Base-by-base conservation (phyloP, 768 basidiomycete species). In the Termitomyces sp. region DNA sequence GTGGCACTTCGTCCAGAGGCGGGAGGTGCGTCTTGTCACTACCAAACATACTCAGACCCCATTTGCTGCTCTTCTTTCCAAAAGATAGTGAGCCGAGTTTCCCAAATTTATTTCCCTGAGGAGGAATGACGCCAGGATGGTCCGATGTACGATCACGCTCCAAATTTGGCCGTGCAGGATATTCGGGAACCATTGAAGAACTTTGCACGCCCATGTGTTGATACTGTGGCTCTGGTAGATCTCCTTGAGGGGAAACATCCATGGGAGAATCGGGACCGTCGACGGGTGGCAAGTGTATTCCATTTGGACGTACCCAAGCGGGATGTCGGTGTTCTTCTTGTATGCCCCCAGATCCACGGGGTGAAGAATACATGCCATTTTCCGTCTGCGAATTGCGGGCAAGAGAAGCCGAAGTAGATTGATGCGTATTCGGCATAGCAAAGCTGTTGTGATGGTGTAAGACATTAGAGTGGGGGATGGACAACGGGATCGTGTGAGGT, bases 41-140 rank as follows among this genome's bases (percentile, higher is more conserved):
- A 32, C 89, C 87, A 71, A 93, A 92, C 79, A 91, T 86, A 36
- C 74, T 71, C 49, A 91, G 76, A 37, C 81, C 79, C 84, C 87
- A 88, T 71, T 81, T 85, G 64, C 79, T 78, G 61, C 76, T 77
- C 72, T 90, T 91, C 79, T 87, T 91, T 61, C 80, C 81, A 65
- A 90, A 84, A 36, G 82, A 76, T 60, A 89, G 77, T 47, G 78
- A 74, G 49, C 82, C 76, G 24, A 86, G 72, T 69, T 85, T 88
- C 64, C 81, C 77, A 55, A 84, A 73, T 65, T 83, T 86, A 70
- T 77, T 76, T 61, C 73, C 74, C 34, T 81, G 76, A 10, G 76
- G 59, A 49, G 79, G 78, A 33, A 72, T 64, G 26, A 68, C 62
- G 51, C 77, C 76, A 53, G 77, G 74, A 43, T 69, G 65, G 48